These are phyloP conservation scores for Dipteronia sinensis DNA, from an alignment of 345 rosid genomes.

Conservation along the genomic window DNA sequence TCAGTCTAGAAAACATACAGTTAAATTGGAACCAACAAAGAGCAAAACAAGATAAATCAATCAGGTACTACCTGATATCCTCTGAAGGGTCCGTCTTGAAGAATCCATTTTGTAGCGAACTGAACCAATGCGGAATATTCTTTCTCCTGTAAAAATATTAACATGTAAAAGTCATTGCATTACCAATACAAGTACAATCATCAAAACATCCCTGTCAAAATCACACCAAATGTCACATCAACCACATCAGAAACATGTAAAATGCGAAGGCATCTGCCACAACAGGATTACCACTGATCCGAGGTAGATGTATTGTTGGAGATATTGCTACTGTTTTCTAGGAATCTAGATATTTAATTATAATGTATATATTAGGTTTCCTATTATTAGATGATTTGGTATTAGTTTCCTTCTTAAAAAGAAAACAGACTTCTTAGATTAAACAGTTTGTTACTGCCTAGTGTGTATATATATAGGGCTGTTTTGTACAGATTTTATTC, in stretches of 20 bases:
- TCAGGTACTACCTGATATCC: slow-evolving; percentile 61
- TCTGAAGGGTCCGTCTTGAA: slow-evolving; percentile 86
- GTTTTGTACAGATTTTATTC: no score
- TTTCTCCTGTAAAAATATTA: slow-evolving; percentile 54
- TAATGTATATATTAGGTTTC: no score
- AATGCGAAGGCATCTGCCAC: not conserved
- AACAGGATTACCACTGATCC: slow-evolving; percentile 23
- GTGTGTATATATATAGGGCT: no score
- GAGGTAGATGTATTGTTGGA: slow-evolving; percentile 23
- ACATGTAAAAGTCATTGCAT: not conserved
- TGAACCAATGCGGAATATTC: slow-evolving; percentile 82
- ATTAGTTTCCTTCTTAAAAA: no score
- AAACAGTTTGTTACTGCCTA: no score
- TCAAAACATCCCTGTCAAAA: slow-evolving; percentile 15
- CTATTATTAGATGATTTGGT: no score
- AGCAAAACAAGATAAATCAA: slow-evolving; percentile 7
- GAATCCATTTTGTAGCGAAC: slow-evolving; percentile 89
- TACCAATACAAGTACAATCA: slow-evolving; percentile 10
- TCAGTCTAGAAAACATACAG: not conserved
- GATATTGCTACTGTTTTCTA: no score
- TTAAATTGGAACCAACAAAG: slow-evolving; percentile 6
- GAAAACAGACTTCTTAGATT: no score
- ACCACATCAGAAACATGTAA: not conserved
- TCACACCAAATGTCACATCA: not conserved
- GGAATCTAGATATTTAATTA: no score